Percentiles rank a stretch among this genome's conserved stretches.
Evolutionary conservation across 768 basidiomycete genomes (phyloP).

Genomic region (Lanmaoa rubissima): DNA sequence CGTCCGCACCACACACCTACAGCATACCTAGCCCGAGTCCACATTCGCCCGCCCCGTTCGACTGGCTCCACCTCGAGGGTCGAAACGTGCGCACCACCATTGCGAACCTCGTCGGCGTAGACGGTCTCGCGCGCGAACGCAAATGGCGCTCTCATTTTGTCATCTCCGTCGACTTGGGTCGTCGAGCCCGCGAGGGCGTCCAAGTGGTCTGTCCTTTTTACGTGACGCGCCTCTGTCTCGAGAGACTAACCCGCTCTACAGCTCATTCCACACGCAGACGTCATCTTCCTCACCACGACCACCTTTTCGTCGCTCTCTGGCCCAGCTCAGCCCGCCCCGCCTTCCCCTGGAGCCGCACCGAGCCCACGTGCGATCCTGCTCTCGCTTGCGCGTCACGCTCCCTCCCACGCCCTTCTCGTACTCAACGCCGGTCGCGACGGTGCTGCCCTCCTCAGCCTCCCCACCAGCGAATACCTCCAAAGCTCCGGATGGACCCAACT

Average conservation of each 20-base stretch:
- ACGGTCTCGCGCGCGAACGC: constrained; percentile 77
- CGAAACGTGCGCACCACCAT: constrained; percentile 76
- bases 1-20: constrained; percentile 3
- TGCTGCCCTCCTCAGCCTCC: constrained; percentile 76
- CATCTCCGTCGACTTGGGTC: constrained; percentile 76
- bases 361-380: constrained; percentile 77
- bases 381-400: constrained; percentile 62
- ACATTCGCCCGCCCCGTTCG: constrained; percentile 73
- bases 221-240: neutral
- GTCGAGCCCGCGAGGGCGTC: constrained; percentile 71
- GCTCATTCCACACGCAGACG: constrained; percentile 81
- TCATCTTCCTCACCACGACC: constrained; percentile 59
- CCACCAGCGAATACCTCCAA: constrained; percentile 84
- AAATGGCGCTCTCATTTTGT: constrained; percentile 84
- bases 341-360: constrained; percentile 42
- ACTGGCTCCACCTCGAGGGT: constrained; percentile 87
- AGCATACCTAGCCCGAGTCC: constrained; percentile 39
- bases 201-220: constrained; percentile 59
- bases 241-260: constrained; percentile 26
- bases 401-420: constrained; percentile 76
- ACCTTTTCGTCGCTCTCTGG: constrained; percentile 23
- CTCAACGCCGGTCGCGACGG: constrained; percentile 80
- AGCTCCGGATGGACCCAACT: constrained; percentile 67
- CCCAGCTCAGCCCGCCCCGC: constrained; percentile 29
- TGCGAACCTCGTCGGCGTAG: constrained; percentile 73